Evolutionary conservation across 2,329 filamentous ascomycete genomes (phyloP).

Genomic region (Blastomyces gilchristii): DNA sequence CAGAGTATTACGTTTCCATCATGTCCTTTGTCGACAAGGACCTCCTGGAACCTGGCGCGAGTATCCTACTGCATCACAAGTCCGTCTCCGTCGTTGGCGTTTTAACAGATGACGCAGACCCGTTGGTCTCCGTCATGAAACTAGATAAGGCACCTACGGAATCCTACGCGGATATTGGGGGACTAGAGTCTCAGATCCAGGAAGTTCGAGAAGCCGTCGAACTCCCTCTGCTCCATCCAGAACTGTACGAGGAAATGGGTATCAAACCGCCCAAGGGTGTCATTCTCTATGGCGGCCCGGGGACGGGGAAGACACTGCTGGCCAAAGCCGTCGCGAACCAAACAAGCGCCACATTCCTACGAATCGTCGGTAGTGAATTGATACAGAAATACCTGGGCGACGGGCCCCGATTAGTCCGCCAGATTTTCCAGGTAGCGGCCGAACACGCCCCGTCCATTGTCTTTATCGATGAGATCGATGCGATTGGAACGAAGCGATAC

Average conservation of each 20-base stretch:
- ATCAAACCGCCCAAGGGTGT: constrained; percentile 99
- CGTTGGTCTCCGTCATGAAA: constrained; percentile 96
- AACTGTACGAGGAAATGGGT: constrained; percentile 99
- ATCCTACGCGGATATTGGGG: constrained; percentile 97
- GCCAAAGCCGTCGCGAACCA: constrained; percentile 98
- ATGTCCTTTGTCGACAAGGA: constrained; percentile 99
- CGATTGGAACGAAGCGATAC: constrained; percentile 97
- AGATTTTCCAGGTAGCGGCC: constrained; percentile 81
- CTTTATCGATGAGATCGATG: constrained; percentile 98
- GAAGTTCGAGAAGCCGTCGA: constrained; percentile 97
- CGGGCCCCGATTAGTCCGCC: constrained; percentile 84
- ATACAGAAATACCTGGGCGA: constrained; percentile 99
- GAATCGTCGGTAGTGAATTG: constrained; percentile 91
- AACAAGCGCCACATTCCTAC: constrained; percentile 95
- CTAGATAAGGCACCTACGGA: constrained; percentile 97
- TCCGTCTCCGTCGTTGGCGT: constrained; percentile 96
- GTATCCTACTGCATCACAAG: constrained; percentile 92
- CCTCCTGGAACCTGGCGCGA: constrained; percentile 88
- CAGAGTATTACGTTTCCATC: constrained; percentile 98
- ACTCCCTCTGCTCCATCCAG: constrained; percentile 84
- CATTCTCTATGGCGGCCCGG: constrained; percentile 92
- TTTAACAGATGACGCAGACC: constrained; percentile 89
- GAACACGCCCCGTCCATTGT: constrained; percentile 96
- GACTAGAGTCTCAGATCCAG: constrained; percentile 88
- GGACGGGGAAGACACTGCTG: constrained; percentile 90